Evolutionary conservation across 2,329 filamentous ascomycete species (phyloP).

Genomic region (Fusarium poae): DNA sequence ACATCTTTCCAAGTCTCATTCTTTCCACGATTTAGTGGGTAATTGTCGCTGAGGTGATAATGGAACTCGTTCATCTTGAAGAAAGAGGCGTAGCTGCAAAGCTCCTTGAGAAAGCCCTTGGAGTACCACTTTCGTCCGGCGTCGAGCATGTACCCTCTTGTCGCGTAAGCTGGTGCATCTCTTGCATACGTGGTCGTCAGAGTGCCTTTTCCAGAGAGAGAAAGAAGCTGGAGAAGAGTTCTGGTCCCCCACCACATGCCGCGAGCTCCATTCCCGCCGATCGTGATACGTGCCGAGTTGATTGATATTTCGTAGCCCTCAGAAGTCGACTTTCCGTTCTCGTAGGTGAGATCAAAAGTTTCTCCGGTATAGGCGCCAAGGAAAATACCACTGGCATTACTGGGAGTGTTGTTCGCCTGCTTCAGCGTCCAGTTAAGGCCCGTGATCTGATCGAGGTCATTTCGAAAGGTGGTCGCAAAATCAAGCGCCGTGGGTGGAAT

Average conservation of each 20-base stretch:
- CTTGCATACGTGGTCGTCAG: not conserved
- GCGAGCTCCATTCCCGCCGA: constrained; percentile 21
- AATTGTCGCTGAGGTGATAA: constrained; percentile 29
- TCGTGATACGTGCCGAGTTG: constrained; percentile 18
- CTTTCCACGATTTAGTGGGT: constrained; percentile 28
- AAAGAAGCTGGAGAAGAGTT: constrained; percentile 24
- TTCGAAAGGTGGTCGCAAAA: constrained; percentile 13
- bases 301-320: constrained; percentile 23
- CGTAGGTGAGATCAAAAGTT: constrained; percentile 4
- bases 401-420: not conserved
- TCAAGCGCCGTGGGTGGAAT: constrained; percentile 22
- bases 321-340: constrained; percentile 8
- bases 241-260: constrained; percentile 35
- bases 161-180: constrained; percentile 23
- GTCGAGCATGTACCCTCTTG: constrained; percentile 27
- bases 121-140: constrained; percentile 33
- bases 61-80: constrained; percentile 37
- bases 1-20: constrained; percentile 28
- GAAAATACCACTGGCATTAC: not conserved
- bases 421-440: constrained; percentile 25
- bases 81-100: constrained; percentile 30
- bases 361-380: constrained; percentile 17
- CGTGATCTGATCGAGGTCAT: constrained; percentile 15
- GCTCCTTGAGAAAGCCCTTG: constrained; percentile 20
- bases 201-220: constrained; percentile 7